Conservation (phyloP, 805 yeast genomes). For the Torulaspora maleeae region DNA sequence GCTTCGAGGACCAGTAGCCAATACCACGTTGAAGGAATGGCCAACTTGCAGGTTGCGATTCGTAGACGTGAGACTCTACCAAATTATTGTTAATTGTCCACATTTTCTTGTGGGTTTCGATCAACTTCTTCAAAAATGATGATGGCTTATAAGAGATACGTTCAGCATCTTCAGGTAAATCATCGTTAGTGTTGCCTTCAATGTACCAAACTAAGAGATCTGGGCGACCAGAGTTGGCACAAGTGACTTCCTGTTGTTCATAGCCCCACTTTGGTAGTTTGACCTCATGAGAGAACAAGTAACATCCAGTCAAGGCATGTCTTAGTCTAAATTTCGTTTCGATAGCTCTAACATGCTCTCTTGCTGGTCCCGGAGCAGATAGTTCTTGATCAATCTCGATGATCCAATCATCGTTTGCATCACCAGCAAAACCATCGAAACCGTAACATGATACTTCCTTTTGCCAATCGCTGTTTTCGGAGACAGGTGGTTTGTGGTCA, state of each 20-base stretch:
- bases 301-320: conserved; percentile 78
- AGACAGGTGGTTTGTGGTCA: conserved; percentile 74
- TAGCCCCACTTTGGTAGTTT: conserved; percentile 81
- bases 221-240: conserved; percentile 65
- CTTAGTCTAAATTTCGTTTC: conserved; percentile 66
- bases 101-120: conserved; percentile 67
- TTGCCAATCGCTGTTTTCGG: conserved; percentile 69
- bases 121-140: conserved; percentile 53
- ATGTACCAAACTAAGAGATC: conserved; percentile 65
- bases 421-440: conserved; percentile 70
- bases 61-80: conserved; percentile 65
- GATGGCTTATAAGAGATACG: conserved; percentile 50
- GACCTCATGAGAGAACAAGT: conserved; percentile 67
- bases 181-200: conserved; percentile 59
- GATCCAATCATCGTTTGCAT: conserved; percentile 77
- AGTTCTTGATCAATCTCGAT: conserved; percentile 61
- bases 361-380: conserved; percentile 50
- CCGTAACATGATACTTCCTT: conserved; percentile 79
- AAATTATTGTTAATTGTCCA: conserved; percentile 71
- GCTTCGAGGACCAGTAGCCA: conserved; percentile 60
- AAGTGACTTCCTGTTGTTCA: conserved; percentile 79
- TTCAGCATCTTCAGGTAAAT: conserved; percentile 42
- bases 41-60: conserved; percentile 70
- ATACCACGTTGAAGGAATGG: conserved; percentile 73
- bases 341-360: conserved; percentile 54